Evolutionary conservation across 2,329 filamentous ascomycete genomes (phyloP).

Genomic region (Drechslera avenae): DNA sequence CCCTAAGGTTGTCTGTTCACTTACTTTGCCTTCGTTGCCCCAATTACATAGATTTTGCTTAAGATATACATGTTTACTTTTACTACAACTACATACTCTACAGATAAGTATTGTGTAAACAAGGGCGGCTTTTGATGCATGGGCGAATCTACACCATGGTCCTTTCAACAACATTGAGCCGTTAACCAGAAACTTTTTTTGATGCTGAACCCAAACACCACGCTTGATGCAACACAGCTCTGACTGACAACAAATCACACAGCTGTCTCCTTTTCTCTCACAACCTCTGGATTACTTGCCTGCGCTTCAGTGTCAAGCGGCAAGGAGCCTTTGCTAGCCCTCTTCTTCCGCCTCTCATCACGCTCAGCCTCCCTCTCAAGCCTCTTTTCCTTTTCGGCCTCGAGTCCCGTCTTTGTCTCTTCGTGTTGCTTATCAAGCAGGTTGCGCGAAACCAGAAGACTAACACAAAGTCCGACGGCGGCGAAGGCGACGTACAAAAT

Average conservation of each 20-base stretch:
- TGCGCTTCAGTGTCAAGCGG: slow-evolving; percentile 24
- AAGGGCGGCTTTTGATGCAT: background rate
- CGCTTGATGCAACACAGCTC: slow-evolving; percentile 1
- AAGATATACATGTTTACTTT: too few species aligned
- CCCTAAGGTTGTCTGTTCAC: too few species aligned
- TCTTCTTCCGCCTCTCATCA: slow-evolving; percentile 36
- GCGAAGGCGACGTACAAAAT: slow-evolving; percentile 55
- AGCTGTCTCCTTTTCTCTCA: slow-evolving; percentile 7
- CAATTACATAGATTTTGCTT: too few species aligned
- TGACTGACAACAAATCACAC: slow-evolving; percentile 4
- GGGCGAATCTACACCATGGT: too few species aligned
- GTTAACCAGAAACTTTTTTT: background rate
- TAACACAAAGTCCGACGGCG: slow-evolving; percentile 46
- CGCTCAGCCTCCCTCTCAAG: slow-evolving; percentile 43
- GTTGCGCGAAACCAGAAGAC: slow-evolving; percentile 51
- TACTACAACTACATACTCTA: too few species aligned
- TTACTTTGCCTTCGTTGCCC: too few species aligned
- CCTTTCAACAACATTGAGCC: too few species aligned
- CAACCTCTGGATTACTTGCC: background rate
- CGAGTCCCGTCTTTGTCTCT: slow-evolving; percentile 57
- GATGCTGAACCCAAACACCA: background rate
- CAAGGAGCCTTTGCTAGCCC: slow-evolving; percentile 27
- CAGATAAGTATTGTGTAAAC: background rate
- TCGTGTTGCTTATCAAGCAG: slow-evolving; percentile 51
- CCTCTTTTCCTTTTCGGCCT: slow-evolving; percentile 49